Evolutionary conservation across 2,329 filamentous ascomycete genomes (phyloP), one percentile per base, ranked within the genome.

Genomic region (Paecilomyces fulvus): DNA sequence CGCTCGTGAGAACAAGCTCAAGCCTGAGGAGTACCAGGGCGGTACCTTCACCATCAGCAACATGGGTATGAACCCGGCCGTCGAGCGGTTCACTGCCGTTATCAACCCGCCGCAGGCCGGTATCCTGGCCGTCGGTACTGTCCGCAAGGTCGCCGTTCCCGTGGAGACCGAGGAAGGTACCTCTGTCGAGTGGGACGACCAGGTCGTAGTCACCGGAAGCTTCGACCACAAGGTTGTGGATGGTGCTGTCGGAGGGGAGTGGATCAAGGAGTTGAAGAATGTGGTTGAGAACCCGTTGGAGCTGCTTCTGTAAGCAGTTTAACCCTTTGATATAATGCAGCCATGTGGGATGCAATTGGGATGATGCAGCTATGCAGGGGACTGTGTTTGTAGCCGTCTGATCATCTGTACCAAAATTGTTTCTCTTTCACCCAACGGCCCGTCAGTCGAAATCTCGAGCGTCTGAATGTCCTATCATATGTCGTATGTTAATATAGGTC

Each of bases 201-300:
- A 97, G 82, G 96, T 99, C 69, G 84, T 89, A 60, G 87, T 99
- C 58, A 97, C 92, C 43, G 92, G 81, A 69, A 95, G 89, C 81
- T 99, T 99, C 74, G 94, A 99, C 81, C 94, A 99, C 86, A 96
- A 96, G 84, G 92, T 97, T 53, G 87, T 99, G 11, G 94, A 99
- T 73, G 94, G 94, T 62, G 94, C 92, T 46, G 89, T 97, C 57
- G 95, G 94, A 70, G 94, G 87, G 58, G 94, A 99, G 77, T 99
- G 92, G 86, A 90, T 99, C 77, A 86, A 84, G 75, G 94, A 95
- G 80, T 80, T 99, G 75, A 99, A 99, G 88, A 92, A 92, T 83
- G 89, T 91, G 54, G 80, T 99, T 59, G 94, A 99, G 86, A 96
- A 96, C 83, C 94, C 94, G 64, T 83, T 99, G 65, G 89, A 95